phyloP scores from a whole-genome alignment of 2,329 filamentous ascomycete species.

The Coleophoma eucalyptorum region DNA sequence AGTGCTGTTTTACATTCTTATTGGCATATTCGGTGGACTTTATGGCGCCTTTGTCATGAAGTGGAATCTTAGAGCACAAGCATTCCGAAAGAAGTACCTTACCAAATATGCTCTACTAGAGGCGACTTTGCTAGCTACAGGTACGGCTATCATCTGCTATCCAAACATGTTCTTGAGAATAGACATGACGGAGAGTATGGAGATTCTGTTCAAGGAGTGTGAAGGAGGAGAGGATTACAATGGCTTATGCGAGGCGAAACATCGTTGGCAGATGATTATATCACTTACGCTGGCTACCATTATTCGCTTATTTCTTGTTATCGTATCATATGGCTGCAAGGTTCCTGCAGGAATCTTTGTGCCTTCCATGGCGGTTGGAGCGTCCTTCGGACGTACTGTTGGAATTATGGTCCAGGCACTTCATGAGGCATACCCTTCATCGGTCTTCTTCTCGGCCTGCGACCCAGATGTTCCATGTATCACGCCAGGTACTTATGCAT shows the following conservation, averaged over 20 bases:
- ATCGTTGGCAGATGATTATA: conserved; percentile 73
- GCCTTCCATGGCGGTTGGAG: conserved; percentile 95
- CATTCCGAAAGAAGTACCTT: conserved; percentile 92
- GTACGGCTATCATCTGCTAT: conserved; percentile 91
- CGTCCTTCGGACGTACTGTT: conserved; percentile 89
- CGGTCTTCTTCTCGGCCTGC: conserved; percentile 83
- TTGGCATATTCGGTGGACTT: conserved; percentile 89
- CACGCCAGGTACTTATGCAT: conserved; percentile 94
- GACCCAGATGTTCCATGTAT: conserved; percentile 92
- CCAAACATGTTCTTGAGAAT: conserved; percentile 93
- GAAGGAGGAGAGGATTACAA: conserved; percentile 86
- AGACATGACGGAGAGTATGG: conserved; percentile 99
- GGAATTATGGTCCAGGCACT: conserved; percentile 90
- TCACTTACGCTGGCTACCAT: conserved; percentile 78
- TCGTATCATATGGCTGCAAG: conserved; percentile 96
- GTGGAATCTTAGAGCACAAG: conserved; percentile 88
- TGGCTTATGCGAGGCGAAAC: conserved; percentile 76
- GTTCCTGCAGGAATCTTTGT: conserved; percentile 98
- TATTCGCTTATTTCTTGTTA: conserved; percentile 78
- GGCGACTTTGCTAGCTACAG: conserved; percentile 75
- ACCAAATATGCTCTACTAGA: conserved; percentile 81
- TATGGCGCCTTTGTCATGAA: conserved; percentile 98
- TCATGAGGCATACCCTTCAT: conserved; percentile 77
- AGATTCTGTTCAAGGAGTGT: conserved; percentile 92
- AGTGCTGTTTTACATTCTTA: conserved; percentile 82